Percentiles rank a stretch among this genome's conserved stretches.
Evolutionary conservation across 441 rosid species (phyloP).

Genomic region (Gossypium trilobum): DNA sequence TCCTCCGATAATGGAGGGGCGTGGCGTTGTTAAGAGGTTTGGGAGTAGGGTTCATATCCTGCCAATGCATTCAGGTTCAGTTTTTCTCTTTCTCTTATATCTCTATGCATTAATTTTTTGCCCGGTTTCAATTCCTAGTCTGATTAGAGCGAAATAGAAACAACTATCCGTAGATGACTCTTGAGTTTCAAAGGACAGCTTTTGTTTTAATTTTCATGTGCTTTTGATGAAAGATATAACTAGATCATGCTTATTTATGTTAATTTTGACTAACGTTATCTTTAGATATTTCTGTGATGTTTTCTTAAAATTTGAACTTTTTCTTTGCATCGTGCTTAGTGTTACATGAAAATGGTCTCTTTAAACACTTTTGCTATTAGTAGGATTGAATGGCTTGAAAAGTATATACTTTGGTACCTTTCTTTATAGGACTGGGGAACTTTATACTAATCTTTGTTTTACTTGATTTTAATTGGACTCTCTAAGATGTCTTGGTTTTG

Average conservation of each 20-base stretch:
- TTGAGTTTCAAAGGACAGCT: neutral
- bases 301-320: neutral
- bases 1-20: conserved; percentile 70
- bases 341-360: neutral
- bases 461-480: neutral
- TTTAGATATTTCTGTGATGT: too few relatives aligned
- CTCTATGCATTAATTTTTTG: neutral
- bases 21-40: conserved; percentile 68
- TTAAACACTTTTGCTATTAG: neutral
- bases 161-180: neutral
- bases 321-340: neutral
- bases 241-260: neutral
- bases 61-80: conserved; percentile 88
- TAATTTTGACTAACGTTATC: neutral
- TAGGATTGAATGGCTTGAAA: neutral
- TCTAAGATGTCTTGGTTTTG: neutral
- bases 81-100: neutral
- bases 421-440: neutral
- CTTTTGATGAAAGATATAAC: neutral
- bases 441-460: neutral
- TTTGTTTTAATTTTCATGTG: neutral
- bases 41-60: conserved; percentile 59
- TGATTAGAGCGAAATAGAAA: neutral
- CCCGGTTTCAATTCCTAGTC: neutral
- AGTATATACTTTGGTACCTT: neutral